phyloP scores from a whole-genome alignment of 192 early-diverging fungal genomes.

The Coemansia guatemalensis region DNA sequence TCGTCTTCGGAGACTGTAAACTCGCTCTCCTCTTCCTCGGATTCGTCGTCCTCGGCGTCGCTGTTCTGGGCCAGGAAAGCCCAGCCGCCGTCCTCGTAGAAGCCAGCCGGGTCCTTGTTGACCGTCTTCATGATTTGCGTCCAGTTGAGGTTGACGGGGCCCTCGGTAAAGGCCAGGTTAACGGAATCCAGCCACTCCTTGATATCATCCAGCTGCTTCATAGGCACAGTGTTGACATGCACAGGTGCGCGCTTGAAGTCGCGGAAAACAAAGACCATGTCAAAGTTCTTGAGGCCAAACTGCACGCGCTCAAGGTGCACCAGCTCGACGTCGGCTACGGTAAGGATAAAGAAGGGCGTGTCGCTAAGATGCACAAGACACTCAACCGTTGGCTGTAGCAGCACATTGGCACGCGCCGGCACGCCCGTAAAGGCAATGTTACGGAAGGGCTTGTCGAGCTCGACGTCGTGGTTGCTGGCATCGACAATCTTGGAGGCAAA shows the following conservation, averaged over 20 bases:
- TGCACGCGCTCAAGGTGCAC: constrained; percentile 96
- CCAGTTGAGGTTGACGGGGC: constrained; percentile 94
- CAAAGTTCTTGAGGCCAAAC: constrained; percentile 98
- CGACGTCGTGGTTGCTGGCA: constrained; percentile 74
- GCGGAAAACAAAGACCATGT: constrained; percentile 97
- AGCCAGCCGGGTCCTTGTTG: constrained; percentile 85
- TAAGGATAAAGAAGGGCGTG: constrained; percentile 87
- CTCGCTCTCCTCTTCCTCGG: constrained; percentile 64
- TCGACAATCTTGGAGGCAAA: constrained; percentile 92
- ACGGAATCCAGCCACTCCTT: constrained; percentile 96
- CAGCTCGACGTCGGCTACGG: constrained; percentile 89
- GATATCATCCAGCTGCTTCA: constrained; percentile 86
- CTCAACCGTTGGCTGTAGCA: constrained; percentile 93
- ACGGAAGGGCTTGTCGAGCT: constrained; percentile 92
- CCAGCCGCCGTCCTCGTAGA: constrained; percentile 94
- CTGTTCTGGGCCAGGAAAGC: constrained; percentile 73
- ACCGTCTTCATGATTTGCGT: constrained; percentile 98
- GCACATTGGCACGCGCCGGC: constrained; percentile 84
- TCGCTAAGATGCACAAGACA: constrained; percentile 96
- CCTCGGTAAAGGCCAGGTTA: constrained; percentile 91
- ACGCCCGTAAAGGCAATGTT: constrained; percentile 95
- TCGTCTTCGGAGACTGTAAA: constrained; percentile 63
- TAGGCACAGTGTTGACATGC: constrained; percentile 96
- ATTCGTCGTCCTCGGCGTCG: constrained; percentile 59
- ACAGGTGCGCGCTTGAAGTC: constrained; percentile 84